phyloP scores from a whole-genome alignment of 106 monocot genomes.

The Apostasia ramifera region DNA sequence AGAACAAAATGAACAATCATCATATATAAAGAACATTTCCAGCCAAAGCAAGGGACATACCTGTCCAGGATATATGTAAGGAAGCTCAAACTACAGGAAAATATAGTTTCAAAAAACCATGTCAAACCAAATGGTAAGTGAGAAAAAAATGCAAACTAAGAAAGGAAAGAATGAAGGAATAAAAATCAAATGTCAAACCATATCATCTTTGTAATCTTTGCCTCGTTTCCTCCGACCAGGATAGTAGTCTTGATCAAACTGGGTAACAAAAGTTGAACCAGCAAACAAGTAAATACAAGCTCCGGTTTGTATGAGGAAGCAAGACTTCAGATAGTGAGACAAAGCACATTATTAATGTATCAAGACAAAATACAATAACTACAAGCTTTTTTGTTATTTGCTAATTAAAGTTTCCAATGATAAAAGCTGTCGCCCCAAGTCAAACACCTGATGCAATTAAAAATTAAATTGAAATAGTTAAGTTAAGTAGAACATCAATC shows the following conservation, averaged over 20 bases:
- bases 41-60: constrained; percentile 16
- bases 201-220: constrained; percentile 91
- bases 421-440: no score
- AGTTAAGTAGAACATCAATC: no score
- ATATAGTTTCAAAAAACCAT: constrained; percentile 1
- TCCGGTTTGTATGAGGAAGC: no score
- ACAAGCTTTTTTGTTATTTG: no score
- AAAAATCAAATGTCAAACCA: constrained; percentile 38
- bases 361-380: no score
- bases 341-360: no score
- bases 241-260: constrained; percentile 98
- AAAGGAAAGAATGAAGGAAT: background rate
- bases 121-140: background rate
- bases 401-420: no score
- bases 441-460: no score
- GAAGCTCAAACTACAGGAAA: constrained; percentile 83
- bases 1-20: background rate
- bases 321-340: no score
- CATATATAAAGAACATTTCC: background rate
- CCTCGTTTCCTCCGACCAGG: constrained; percentile 96
- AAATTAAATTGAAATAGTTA: no score
- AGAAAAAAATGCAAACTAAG: background rate
- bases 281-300: no score
- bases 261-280: background rate
- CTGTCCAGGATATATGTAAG: constrained; percentile 96